These are phyloP conservation scores for Hirschfeldia incana DNA, from an alignment of 345 rosid genomes.

Conservation along the genomic window DNA sequence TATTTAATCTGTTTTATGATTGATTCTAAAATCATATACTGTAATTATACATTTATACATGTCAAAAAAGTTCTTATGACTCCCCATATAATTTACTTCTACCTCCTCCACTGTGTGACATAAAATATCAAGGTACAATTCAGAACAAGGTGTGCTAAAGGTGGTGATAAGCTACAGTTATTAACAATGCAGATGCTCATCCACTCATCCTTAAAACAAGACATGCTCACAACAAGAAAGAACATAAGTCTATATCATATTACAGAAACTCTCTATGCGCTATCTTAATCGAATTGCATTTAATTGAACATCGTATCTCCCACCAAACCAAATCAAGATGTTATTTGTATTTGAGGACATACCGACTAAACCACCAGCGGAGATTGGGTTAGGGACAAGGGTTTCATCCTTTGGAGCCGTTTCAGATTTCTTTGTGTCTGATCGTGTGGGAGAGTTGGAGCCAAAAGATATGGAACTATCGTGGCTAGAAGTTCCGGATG, in stretches of 20 bases:
- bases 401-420: conserved; percentile 55
- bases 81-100: not conserved
- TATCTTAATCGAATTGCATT: not conserved
- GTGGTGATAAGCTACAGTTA: conserved; percentile 1
- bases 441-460: conserved; percentile 86
- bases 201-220: not conserved
- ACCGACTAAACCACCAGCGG: conserved; percentile 45
- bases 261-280: conserved; percentile 7
- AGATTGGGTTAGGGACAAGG: conserved; percentile 27
- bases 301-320: not conserved
- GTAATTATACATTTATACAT: not conserved
- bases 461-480: conserved; percentile 85
- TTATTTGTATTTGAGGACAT: not conserved
- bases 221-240: conserved; percentile 18
- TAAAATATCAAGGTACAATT: not conserved
- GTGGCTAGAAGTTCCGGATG: conserved; percentile 81
- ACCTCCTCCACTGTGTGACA: not conserved
- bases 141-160: not conserved
- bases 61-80: not conserved
- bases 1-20: not conserved
- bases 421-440: conserved; percentile 81
- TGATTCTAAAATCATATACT: not conserved
- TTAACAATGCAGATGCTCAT: not conserved
- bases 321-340: conserved; percentile 12
- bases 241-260: not conserved